Base-by-base conservation (phyloP, 2,329 filamentous ascomycete genomes). In the Emydomyces testavorans region DNA sequence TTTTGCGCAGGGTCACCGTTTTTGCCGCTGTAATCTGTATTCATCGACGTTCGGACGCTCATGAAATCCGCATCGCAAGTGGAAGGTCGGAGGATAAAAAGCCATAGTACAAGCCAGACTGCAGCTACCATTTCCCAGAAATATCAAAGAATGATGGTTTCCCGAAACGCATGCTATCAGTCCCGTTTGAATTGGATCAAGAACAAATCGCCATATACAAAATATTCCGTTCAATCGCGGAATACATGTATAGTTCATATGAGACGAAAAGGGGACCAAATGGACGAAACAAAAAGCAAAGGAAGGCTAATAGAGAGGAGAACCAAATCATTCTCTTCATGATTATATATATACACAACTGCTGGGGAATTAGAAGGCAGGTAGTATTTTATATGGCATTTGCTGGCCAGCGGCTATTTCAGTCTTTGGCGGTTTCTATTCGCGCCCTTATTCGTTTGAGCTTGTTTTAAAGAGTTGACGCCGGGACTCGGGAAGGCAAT, bases 61-160 rank as follows among this genome's bases (percentile, higher is more conserved):
- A 54, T 40, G 29, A 53, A 54, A 32, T 52, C 51, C 10, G 46
- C 43, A 31, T 52, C 49, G 41, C 43, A 50, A 47, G 49, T 48
- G 50, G 50, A 53, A 51, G 54, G 47, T 51, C 29, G 53, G 39
- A 31, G 6, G 23, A 40, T 16, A 8, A 44, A 24, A 36, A 50
- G 48, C 42, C 48, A 50, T 50, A 47, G 8, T 35, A 18, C 36
- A 10, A 50, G 21, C 10, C 40, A n/a, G 23, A 50, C 11, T 18
- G 21, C 26, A 4, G 40, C 41, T 31, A 49, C n/a, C 47, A 45
- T 49, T 28, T 45, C 23, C 34, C 20, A 15, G 15, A 21, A 31
- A 18, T 28, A 28, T 23, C 2, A 36, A 24, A 29, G n/a, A 37
- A 28, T 11, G 28, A 43, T 7, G 26, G 16, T 16, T 23, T 15